phyloP scores from a whole-genome alignment of 768 basidiomycete species.

The Mycena haematopus region DNA sequence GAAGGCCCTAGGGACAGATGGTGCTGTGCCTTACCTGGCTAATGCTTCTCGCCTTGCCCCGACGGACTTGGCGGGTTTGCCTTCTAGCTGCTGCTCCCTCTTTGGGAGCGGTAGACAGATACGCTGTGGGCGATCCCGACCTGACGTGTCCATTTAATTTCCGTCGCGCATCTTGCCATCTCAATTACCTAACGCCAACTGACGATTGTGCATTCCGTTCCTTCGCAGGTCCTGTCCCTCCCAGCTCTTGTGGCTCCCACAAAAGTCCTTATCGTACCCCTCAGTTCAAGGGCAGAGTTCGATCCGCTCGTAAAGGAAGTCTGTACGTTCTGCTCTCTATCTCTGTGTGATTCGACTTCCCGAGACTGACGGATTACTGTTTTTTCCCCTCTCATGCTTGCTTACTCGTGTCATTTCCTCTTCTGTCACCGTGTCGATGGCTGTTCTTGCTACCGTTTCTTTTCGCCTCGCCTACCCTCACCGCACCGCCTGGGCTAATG shows the following conservation, averaged over 20 bases:
- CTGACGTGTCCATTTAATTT: slow-evolving; percentile 21
- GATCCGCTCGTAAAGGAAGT: slow-evolving; percentile 85
- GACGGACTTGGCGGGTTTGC: slow-evolving; percentile 3
- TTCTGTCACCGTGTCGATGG: slow-evolving; percentile 6
- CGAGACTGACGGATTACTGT: slow-evolving; percentile 12
- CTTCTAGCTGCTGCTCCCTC: slow-evolving; percentile 3
- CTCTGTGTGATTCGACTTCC: neutral
- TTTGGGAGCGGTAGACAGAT: neutral
- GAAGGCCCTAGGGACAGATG: neutral
- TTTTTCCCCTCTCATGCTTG: slow-evolving; percentile 12
- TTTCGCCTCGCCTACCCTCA: too few relatives aligned
- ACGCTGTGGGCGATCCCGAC: too few relatives aligned
- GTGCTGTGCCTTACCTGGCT: neutral
- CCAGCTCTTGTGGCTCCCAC: slow-evolving; percentile 92
- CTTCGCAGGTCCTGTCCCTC: slow-evolving; percentile 81
- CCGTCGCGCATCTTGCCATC: slow-evolving; percentile 11
- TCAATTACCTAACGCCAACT: slow-evolving; percentile 17
- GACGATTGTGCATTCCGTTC: slow-evolving; percentile 23
- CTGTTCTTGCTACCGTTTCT: too few relatives aligned
- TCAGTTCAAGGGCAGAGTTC: slow-evolving; percentile 87
- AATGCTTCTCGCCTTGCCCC: neutral
- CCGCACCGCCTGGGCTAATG: neutral
- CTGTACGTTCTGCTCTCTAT: slow-evolving; percentile 63
- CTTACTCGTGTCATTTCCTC: slow-evolving; percentile 13
- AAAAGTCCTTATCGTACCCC: slow-evolving; percentile 94